Evolutionary conservation across 495 filamentous ascomycete genomes (phyloP), one percentile per base, ranked within the genome.

Genomic region (Glutinoglossum americanum): DNA sequence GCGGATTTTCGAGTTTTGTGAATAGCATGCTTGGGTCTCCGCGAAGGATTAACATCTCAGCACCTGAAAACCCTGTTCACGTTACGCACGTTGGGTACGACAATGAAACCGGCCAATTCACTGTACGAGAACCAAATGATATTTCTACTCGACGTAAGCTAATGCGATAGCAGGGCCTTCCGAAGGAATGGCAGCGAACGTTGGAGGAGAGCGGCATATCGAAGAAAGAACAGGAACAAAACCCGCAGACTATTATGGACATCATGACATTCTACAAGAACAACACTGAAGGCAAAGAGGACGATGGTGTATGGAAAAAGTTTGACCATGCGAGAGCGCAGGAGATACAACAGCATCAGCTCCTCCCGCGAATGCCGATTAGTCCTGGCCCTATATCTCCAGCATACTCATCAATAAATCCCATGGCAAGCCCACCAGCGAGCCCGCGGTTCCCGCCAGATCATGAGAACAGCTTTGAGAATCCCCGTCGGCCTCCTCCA

Each of bases 11-110:
- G 1, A 89, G 83, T 63, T 94, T 97, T 66, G 82, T 98, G 78
- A 94, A 82, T 64, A 90, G 84, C 69, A 76, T 96, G 69, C 77
- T 97, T 51, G 88, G 92, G 37, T 90, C 87, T 27, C 92, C 85
- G 44, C 84, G 88, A 62, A 84, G 84, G 60, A 84, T 92, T 35
- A 83, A 93, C 64, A 97, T 98, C 60, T 97, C 92, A 6, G 83
- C 86, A 9, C 92, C 92, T 45, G 89, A 94, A 68, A 96, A 98
- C 66, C 93, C 93, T 11, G 88, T 97, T 28, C 92, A 98, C 67
- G 84, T 98, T 56, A 98, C 93, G 47, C 92, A 98, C 66, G 92
- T 98, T 57, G 89, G 93, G 54, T 95, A 94, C 67, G 89, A 98
- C 68, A 94, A 93, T 71, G 78, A 87, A 62, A 98, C 92, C 3